phyloP scores from a whole-genome alignment of 2,329 filamentous ascomycete genomes.

The Paracorniculantispora psalliotae region DNA sequence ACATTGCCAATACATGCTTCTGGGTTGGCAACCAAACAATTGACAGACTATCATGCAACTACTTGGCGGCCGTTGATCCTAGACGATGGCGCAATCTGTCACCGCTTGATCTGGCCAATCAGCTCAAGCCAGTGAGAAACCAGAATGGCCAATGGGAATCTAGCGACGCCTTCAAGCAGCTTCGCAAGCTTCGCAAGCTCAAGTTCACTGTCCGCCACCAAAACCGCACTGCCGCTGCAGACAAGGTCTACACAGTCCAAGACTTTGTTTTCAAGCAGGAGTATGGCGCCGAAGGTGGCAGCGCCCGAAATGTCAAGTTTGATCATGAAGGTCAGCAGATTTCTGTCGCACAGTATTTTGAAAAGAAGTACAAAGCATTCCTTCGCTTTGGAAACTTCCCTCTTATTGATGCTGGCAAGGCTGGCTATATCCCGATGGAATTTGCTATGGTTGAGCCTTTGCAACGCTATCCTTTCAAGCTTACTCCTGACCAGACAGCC shows the following conservation, averaged over 20 bases:
- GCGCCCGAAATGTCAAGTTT: slow-evolving; percentile 53
- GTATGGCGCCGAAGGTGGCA: slow-evolving; percentile 41
- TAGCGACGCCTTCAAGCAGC: slow-evolving; percentile 49
- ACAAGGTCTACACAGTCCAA: slow-evolving; percentile 49
- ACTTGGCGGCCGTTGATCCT: slow-evolving; percentile 26
- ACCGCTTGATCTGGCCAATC: slow-evolving; percentile 22
- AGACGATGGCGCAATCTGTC: slow-evolving; percentile 23
- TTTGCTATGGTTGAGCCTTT: slow-evolving; percentile 47
- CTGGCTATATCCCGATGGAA: slow-evolving; percentile 57
- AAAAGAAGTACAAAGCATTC: slow-evolving; percentile 46
- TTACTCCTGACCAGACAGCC: slow-evolving; percentile 61
- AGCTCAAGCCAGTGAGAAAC: slow-evolving; percentile 32
- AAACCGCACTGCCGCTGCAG: slow-evolving; percentile 35
- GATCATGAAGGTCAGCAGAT: slow-evolving; percentile 41
- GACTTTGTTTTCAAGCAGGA: slow-evolving; percentile 43
- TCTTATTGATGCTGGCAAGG: slow-evolving; percentile 52
- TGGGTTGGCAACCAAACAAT: slow-evolving; percentile 51
- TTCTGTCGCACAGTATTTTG: slow-evolving; percentile 51
- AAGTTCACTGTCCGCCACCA: slow-evolving; percentile 51
- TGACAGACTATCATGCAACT: slow-evolving; percentile 33
- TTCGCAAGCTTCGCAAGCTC: slow-evolving; percentile 51
- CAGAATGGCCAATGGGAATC: slow-evolving; percentile 25
- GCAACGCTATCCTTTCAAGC: slow-evolving; percentile 60
- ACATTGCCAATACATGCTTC: slow-evolving; percentile 89
- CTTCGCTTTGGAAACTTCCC: slow-evolving; percentile 48